A percentile compares a stretch with the other conserved stretches of the same genome.
These are phyloP conservation scores for Macroventuria anomochaeta DNA, from an alignment of 2,329 filamentous ascomycete species.

Conservation along the genomic window DNA sequence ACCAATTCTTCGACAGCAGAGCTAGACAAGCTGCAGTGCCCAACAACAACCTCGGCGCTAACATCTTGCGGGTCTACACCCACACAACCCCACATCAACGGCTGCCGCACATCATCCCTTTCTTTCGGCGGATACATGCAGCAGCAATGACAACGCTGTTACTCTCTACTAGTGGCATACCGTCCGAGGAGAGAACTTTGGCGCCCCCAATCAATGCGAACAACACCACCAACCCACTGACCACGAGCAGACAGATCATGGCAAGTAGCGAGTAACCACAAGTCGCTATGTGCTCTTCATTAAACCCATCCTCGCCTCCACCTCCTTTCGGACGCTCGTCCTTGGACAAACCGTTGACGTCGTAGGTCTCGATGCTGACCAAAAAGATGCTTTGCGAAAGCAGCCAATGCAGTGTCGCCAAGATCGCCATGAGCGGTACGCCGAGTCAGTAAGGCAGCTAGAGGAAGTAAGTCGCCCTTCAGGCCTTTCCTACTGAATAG, in stretches of 20 bases:
- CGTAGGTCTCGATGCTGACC: slow-evolving; percentile 17
- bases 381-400: slow-evolving; percentile 54
- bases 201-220: not conserved
- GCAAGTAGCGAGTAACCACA: not conserved
- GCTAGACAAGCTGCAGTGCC: not conserved
- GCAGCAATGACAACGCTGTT: not conserved
- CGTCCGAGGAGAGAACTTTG: not conserved
- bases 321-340: not conserved
- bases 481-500: slow-evolving; percentile 33
- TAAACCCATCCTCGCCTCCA: not conserved
- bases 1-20: not conserved
- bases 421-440: slow-evolving; percentile 45
- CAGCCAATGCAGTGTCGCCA: slow-evolving; percentile 51
- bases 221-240: not conserved
- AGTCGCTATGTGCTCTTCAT: not conserved
- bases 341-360: not conserved
- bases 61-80: not conserved
- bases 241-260: not conserved
- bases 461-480: slow-evolving; percentile 50
- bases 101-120: not conserved
- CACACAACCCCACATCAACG: not conserved
- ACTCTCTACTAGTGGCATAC: not conserved
- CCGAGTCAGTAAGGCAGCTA: slow-evolving; percentile 49
- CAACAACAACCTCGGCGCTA: not conserved
- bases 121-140: not conserved